A percentile compares a stretch with the other conserved stretches of the same genome.
Evolutionary conservation across 805 yeast genomes (phyloP).

Genomic region (Jamesozyma jinghongensis): DNA sequence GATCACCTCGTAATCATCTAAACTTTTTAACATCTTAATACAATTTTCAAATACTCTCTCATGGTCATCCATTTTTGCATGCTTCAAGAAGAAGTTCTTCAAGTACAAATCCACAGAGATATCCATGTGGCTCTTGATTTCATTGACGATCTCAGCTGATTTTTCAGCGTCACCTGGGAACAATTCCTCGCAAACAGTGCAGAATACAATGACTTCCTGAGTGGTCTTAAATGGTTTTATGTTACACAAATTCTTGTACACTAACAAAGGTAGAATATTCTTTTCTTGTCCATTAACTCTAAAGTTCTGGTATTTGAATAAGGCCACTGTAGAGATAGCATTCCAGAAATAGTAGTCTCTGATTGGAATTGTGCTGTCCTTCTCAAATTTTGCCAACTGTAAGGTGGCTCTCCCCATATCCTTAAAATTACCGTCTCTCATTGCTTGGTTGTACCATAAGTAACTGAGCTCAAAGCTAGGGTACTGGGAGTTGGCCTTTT

Average conservation of each 20-base stretch:
- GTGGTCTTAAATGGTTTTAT: constrained; percentile 44
- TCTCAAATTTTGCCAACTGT: constrained; percentile 24
- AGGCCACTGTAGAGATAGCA: constrained; percentile 38
- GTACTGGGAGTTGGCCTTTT: constrained; percentile 48
- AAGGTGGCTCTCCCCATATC: constrained; percentile 49
- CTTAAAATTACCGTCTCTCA: constrained; percentile 39
- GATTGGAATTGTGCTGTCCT: constrained; percentile 10
- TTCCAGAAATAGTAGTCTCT: constrained; percentile 43
- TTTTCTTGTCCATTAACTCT: constrained; percentile 38
- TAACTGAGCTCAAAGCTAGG: constrained; percentile 40
- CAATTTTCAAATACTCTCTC: constrained; percentile 35
- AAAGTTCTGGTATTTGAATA: constrained; percentile 33
- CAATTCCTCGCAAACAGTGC: constrained; percentile 37
- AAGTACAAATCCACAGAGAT: constrained; percentile 50
- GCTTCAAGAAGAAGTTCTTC: constrained; percentile 43
- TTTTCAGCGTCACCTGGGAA: constrained; percentile 25
- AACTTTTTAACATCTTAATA: constrained; percentile 39
- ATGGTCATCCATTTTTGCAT: constrained; percentile 39
- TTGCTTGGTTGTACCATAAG: constrained; percentile 50
- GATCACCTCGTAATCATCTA: constrained; percentile 56
- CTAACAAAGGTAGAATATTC: constrained; percentile 50
- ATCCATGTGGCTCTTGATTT: constrained; percentile 26
- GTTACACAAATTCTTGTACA: constrained; percentile 46
- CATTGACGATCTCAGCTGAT: constrained; percentile 31
- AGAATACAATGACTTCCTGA: constrained; percentile 60